These are phyloP conservation scores for Pseudogymnoascus pannorum DNA, from an alignment of 2,329 filamentous ascomycete genomes.

Conservation along the genomic window DNA sequence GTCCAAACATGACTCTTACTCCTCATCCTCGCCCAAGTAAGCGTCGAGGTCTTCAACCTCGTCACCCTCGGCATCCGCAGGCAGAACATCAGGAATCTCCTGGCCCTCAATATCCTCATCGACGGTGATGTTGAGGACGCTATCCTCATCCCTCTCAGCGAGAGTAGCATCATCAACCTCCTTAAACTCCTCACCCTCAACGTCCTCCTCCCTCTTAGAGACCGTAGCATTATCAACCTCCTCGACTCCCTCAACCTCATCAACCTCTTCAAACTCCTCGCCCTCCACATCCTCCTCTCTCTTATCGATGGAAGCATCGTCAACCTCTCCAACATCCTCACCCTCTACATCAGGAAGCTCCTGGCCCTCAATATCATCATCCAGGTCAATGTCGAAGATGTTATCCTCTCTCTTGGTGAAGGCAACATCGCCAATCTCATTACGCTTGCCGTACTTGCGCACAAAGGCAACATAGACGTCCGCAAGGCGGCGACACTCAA, in stretches of 20 bases:
- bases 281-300: background rate
- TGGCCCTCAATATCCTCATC: background rate
- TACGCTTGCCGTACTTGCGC: background rate
- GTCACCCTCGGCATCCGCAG: background rate
- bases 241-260: no score
- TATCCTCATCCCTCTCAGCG: background rate
- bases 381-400: background rate
- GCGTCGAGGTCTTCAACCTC: background rate
- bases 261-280: no score
- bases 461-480: slow-evolving; percentile 23
- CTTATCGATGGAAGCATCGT: no score
- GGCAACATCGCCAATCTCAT: background rate
- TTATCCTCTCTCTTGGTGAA: background rate
- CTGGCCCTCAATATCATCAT: background rate
- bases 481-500: slow-evolving; percentile 24
- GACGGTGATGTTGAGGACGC: background rate
- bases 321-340: background rate
- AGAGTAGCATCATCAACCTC: background rate
- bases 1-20: background rate
- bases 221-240: no score
- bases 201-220: no score
- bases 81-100: background rate
- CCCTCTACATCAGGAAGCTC: background rate
- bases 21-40: background rate
- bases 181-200: background rate